These are phyloP conservation scores for Scutellaria barbata DNA, from an alignment of 257 asterid genomes.

Conservation along the genomic window DNA sequence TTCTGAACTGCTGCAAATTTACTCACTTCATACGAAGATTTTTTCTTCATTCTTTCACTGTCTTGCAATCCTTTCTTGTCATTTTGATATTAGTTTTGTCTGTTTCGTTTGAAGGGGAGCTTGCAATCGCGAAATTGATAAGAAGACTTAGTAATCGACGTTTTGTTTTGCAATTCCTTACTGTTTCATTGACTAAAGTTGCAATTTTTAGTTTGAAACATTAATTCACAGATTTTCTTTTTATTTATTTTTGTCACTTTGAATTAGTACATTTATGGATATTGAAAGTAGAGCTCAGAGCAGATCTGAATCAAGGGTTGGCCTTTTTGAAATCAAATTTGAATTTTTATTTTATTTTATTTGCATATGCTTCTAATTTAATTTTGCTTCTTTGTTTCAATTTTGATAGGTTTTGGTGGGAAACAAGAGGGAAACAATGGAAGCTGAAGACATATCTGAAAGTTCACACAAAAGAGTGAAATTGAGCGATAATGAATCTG, in stretches of 20 bases:
- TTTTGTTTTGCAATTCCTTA: constrained; percentile 6
- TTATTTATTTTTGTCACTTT: neutral
- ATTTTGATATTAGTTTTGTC: constrained; percentile 11
- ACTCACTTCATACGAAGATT: neutral
- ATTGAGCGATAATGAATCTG: neutral
- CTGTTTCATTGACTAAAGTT: constrained; percentile 11
- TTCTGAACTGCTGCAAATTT: constrained; percentile 22
- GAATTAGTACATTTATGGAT: constrained; percentile 29
- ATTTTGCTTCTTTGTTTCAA: constrained; percentile 28
- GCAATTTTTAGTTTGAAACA: too few relatives aligned
- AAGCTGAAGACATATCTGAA: constrained; percentile 39
- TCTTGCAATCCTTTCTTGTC: constrained; percentile 14
- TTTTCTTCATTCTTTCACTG: neutral
- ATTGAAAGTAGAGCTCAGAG: constrained; percentile 31
- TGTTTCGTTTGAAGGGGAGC: constrained; percentile 15
- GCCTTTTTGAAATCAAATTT: neutral
- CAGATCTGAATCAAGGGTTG: constrained; percentile 52
- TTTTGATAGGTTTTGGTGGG: constrained; percentile 40
- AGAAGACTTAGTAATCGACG: neutral
- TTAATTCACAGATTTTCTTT: too few relatives aligned
- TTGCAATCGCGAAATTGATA: constrained; percentile 6
- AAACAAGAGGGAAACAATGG: constrained; percentile 41
- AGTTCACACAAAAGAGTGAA: constrained; percentile 45
- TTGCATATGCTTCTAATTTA: constrained; percentile 1
- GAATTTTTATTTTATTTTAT: neutral